Percentiles rank a stretch among this genome's conserved stretches.
phyloP scores from a whole-genome alignment of 352 stramenopile genomes.

The Albugo laibachii region DNA sequence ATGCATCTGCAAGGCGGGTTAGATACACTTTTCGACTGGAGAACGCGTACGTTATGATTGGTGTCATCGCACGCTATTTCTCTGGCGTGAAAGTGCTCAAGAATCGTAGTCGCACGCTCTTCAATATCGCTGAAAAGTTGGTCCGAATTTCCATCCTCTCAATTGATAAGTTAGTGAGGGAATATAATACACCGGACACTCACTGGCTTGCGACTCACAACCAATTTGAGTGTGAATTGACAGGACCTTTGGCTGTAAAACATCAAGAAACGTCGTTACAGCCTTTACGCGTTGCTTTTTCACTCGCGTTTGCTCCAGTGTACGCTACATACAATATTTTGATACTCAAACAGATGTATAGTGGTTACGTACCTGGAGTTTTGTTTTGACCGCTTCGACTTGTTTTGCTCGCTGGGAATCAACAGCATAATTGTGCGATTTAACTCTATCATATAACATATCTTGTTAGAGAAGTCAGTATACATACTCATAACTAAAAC shows the following conservation, averaged over 20 bases:
- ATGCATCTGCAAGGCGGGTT: neutral
- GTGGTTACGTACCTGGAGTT: constrained; percentile 24
- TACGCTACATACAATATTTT: constrained; percentile 25
- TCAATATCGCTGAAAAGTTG: too few species aligned
- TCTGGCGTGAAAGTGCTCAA: too few species aligned
- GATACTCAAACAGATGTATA: too few species aligned
- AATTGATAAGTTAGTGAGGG: too few species aligned
- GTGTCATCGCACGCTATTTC: neutral
- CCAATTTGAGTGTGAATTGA: too few species aligned
- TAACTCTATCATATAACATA: constrained; percentile 19
- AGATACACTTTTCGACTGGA: neutral
- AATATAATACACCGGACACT: too few species aligned
- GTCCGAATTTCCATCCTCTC: too few species aligned
- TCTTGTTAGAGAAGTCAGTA: neutral
- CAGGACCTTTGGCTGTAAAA: neutral
- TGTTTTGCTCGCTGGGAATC: constrained; percentile 62
- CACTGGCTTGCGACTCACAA: too few species aligned
- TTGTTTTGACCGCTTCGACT: constrained; percentile 40
- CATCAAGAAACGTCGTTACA: neutral
- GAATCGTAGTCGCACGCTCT: too few species aligned
- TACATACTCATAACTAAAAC: constrained; percentile 14
- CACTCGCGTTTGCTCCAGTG: constrained; percentile 57
- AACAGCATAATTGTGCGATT: constrained; percentile 61
- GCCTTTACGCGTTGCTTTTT: constrained; percentile 33
- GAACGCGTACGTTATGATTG: neutral